Percentiles rank a stretch among this genome's conserved stretches.
phyloP scores from a whole-genome alignment of 495 filamentous ascomycete genomes.

The Penicillium steckii region DNA sequence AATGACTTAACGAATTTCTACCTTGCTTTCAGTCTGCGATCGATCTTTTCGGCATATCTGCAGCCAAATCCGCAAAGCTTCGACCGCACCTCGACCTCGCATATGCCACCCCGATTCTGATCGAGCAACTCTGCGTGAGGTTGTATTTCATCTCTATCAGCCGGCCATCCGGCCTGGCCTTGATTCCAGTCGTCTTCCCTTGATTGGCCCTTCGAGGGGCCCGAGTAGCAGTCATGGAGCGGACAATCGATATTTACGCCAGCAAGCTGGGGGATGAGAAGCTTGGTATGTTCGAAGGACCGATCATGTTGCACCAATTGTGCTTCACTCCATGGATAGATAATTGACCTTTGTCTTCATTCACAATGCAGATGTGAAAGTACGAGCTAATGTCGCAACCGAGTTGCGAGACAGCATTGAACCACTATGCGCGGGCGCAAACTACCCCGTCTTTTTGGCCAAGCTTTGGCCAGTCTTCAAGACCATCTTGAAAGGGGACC shows the following conservation, averaged over 20 bases:
- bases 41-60: slow-evolving; percentile 52
- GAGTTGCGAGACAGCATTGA: slow-evolving; percentile 86
- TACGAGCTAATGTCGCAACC: slow-evolving; percentile 71
- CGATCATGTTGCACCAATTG: not conserved
- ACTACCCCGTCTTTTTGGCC: slow-evolving; percentile 74
- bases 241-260: slow-evolving; percentile 59
- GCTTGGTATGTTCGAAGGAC: slow-evolving; percentile 46
- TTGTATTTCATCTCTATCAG: slow-evolving; percentile 24
- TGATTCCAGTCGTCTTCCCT: slow-evolving; percentile 19
- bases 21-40: slow-evolving; percentile 23
- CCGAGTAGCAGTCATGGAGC: slow-evolving; percentile 40
- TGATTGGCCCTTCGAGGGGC: slow-evolving; percentile 29
- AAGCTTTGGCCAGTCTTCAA: slow-evolving; percentile 90
- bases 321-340: not conserved
- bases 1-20: slow-evolving; percentile 40
- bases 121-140: slow-evolving; percentile 28
- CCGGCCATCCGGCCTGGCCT: slow-evolving; percentile 47
- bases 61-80: slow-evolving; percentile 44
- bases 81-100: slow-evolving; percentile 52
- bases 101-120: slow-evolving; percentile 31
- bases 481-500: slow-evolving; percentile 77
- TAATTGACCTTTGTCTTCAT: slow-evolving; percentile 7
- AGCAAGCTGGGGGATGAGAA: slow-evolving; percentile 58
- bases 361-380: slow-evolving; percentile 64
- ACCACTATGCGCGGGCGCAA: slow-evolving; percentile 58